Evolutionary conservation across 176 grass and related monocot genomes (phyloP).

Genomic region (Cenchrus americanus): DNA sequence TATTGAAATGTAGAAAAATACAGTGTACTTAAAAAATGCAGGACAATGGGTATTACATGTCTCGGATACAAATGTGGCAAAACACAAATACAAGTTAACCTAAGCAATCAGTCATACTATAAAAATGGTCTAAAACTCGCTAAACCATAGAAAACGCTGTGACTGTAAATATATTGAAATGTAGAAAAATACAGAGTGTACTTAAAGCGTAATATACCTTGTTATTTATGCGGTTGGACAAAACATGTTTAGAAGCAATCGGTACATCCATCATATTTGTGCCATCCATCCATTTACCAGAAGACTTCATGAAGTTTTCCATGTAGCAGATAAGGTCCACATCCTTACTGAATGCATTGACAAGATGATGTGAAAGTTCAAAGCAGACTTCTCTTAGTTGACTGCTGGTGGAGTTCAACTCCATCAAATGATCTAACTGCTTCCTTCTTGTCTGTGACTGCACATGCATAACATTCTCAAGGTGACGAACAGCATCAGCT

Average conservation of each 20-base stretch:
- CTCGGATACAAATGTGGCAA: not conserved
- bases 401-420: constrained; percentile 63
- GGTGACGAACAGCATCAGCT: constrained; percentile 56
- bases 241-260: constrained; percentile 49
- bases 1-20: constrained; percentile 10
- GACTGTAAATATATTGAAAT: not conserved
- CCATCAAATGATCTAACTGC: constrained; percentile 65
- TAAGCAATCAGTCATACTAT: constrained; percentile 16
- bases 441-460: constrained; percentile 63
- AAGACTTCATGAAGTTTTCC: constrained; percentile 69
- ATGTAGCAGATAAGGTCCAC: constrained; percentile 65
- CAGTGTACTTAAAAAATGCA: not conserved
- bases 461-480: constrained; percentile 54
- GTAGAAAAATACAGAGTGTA: not conserved
- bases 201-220: constrained; percentile 50
- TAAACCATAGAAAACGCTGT: constrained; percentile 12
- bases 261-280: constrained; percentile 58
- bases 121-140: constrained; percentile 16
- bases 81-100: not conserved
- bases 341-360: constrained; percentile 62
- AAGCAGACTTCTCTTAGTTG: constrained; percentile 70
- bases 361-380: constrained; percentile 72
- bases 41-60: constrained; percentile 19
- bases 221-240: constrained; percentile 49
- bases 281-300: constrained; percentile 61